Evolutionary conservation across 1,139 yeast genomes (phyloP), one percentile per base, ranked within the genome.

Genomic region (Yamadazyma membranifaciens): DNA sequence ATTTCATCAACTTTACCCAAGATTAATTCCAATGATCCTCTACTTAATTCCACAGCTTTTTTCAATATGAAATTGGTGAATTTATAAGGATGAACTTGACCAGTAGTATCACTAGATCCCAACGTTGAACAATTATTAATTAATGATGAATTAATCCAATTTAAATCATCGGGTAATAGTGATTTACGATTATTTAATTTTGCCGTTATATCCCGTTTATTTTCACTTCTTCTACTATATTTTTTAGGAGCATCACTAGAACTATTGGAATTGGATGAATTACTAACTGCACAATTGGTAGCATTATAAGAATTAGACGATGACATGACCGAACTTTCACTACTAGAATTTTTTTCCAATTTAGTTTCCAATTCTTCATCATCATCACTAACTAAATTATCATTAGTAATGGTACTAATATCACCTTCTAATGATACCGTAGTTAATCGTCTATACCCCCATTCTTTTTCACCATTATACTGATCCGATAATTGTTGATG

Each of bases 71-170:
- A 85, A 42, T 83, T 87, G 24, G 98, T 91, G 61, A 92, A 91
- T 59, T 85, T 84, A 66, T 86, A 88, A 2, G 98, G 98, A 59
- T 92, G 98, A 9, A 92, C 96, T 63, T 92, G 98, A 0, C 97
- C 98, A 1, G 98, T 91, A 10, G 95, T 83, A 47, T 85, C 92
- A 25, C 80, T 77, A 12, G 87, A 94, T 25, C 98, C 98, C 41
- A 92, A 66, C 7, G 81, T 76, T 9, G 91, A 81, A 81, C 95
- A 89, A 45, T 78, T 83, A 41, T 75, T 76, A 14, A 92, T 81
- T 33, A 85, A 62, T 4, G 77, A 73, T 15, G 78, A 73, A 40
- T 80, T 75, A 48, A 92, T 80, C 98, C 98, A 92, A 52, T 83
- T 83, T 45, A 92, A 73, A 48, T 82, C 88, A 3, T 64, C 59